Conservation (phyloP, 2,329 filamentous ascomycete species). For the Alternaria arborescens region DNA sequence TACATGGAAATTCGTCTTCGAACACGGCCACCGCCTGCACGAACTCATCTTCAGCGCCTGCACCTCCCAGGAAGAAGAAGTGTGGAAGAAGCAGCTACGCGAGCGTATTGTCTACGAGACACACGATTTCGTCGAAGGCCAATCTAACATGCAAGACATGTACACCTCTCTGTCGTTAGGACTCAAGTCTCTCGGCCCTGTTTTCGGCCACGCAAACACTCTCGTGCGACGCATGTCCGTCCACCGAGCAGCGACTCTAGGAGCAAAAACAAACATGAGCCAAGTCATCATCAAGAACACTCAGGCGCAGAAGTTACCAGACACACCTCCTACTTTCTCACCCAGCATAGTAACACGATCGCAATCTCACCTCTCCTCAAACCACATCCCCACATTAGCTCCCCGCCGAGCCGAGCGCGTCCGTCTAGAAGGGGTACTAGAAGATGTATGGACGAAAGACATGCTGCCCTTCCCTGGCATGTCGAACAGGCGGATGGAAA, state of each 20-base stretch:
- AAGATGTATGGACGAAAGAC: slow-evolving; percentile 86
- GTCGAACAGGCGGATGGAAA: slow-evolving; percentile 71
- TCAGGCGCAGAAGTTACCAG: slow-evolving; percentile 68
- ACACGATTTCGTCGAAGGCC: slow-evolving; percentile 60
- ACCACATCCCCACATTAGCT: slow-evolving; percentile 72
- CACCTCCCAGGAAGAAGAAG: slow-evolving; percentile 77
- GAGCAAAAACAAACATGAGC: slow-evolving; percentile 71
- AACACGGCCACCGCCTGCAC: slow-evolving; percentile 77
- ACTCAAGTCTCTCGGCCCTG: slow-evolving; percentile 76
- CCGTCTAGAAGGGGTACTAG: slow-evolving; percentile 75
- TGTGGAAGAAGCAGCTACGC: slow-evolving; percentile 77
- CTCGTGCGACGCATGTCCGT: slow-evolving; percentile 76
- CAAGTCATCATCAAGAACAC: slow-evolving; percentile 91
- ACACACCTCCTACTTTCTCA: slow-evolving; percentile 54
- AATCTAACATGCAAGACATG: slow-evolving; percentile 58
- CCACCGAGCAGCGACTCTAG: slow-evolving; percentile 78
- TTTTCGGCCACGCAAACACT: slow-evolving; percentile 75
- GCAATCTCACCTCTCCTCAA: slow-evolving; percentile 78
- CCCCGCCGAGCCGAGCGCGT: slow-evolving; percentile 79
- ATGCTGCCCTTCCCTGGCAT: slow-evolving; percentile 85
- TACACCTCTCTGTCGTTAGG: slow-evolving; percentile 73
- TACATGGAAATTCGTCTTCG: slow-evolving; percentile 92
- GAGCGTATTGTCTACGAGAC: slow-evolving; percentile 61
- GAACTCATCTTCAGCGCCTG: slow-evolving; percentile 90
- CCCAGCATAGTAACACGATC: slow-evolving; percentile 75